Conservation (phyloP, 768 basidiomycete genomes). For the Tricholoma sp. region DNA sequence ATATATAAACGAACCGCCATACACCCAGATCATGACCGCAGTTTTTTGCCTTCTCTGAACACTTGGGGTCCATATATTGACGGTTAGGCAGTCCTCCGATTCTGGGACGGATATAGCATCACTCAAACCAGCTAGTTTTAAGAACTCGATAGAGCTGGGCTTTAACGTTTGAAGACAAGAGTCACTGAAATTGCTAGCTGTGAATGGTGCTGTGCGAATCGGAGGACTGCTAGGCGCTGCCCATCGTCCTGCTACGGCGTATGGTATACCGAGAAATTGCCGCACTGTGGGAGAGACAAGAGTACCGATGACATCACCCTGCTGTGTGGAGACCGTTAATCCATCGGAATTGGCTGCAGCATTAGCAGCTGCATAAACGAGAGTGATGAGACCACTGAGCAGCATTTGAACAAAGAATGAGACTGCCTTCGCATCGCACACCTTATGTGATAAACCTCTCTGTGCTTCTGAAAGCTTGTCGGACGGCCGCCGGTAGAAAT, state of each 20-base stretch:
- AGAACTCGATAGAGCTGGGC: conserved; percentile 18
- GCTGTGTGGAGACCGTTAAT: conserved; percentile 21
- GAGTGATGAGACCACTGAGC: too few species aligned
- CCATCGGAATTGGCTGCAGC: conserved; percentile 4
- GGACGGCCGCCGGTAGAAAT: too few species aligned
- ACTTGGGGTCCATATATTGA: conserved; percentile 36
- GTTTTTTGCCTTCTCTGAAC: conserved; percentile 24
- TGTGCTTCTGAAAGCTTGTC: too few species aligned
- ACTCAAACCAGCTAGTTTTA: conserved; percentile 17
- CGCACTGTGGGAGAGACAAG: conserved; percentile 21
- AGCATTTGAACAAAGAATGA: too few species aligned
- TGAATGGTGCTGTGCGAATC: conserved; percentile 13
- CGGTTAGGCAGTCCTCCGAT: conserved; percentile 30
- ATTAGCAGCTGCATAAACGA: too few species aligned
- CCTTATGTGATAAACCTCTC: too few species aligned
- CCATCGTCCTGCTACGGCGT: conserved; percentile 29
- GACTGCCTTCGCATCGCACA: too few species aligned
- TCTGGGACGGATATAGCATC: conserved; percentile 22
- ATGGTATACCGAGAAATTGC: conserved; percentile 26
- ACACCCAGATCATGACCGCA: conserved; percentile 34
- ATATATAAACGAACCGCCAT: conserved; percentile 33
- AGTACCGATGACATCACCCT: conserved; percentile 26
- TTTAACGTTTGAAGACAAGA: conserved; percentile 25
- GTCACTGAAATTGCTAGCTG: conserved; percentile 25
- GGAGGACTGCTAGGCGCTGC: conserved; percentile 23